These are phyloP conservation scores for Arxiozyma bovina DNA, from an alignment of 1,139 yeast genomes.

Conservation along the genomic window DNA sequence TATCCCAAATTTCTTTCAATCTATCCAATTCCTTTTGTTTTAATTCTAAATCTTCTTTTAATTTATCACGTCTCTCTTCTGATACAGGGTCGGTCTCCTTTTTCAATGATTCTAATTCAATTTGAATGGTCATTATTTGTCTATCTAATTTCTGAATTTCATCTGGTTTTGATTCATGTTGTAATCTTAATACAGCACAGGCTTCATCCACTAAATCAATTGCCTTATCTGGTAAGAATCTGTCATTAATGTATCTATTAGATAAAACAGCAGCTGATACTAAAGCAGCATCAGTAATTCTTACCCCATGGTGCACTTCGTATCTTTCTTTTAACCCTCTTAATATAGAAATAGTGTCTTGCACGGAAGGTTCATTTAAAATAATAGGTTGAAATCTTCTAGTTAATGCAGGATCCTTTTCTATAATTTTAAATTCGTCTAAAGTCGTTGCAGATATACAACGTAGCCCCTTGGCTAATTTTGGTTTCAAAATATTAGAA, in stretches of 20 bases:
- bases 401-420: slow-evolving; percentile 85
- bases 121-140: slow-evolving; percentile 84
- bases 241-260: slow-evolving; percentile 82
- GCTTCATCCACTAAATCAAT: slow-evolving; percentile 96
- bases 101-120: slow-evolving; percentile 84
- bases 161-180: slow-evolving; percentile 95
- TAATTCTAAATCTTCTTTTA: slow-evolving; percentile 55
- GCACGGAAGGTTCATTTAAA: slow-evolving; percentile 84
- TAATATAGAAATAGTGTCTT: slow-evolving; percentile 82
- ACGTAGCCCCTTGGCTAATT: slow-evolving; percentile 87
- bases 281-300: slow-evolving; percentile 84
- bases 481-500: slow-evolving; percentile 85
- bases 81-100: slow-evolving; percentile 87
- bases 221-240: slow-evolving; percentile 91
- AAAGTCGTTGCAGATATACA: slow-evolving; percentile 95
- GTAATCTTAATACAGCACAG: slow-evolving; percentile 85
- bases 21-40: slow-evolving; percentile 60
- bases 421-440: slow-evolving; percentile 84
- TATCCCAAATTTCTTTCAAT: slow-evolving; percentile 77
- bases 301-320: slow-evolving; percentile 98
- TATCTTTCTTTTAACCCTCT: slow-evolving; percentile 90
- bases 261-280: slow-evolving; percentile 91
- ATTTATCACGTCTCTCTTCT: slow-evolving; percentile 54
- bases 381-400: slow-evolving; percentile 86
- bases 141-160: slow-evolving; percentile 85